Percentiles rank a stretch among this genome's conserved stretches.
phyloP scores from a whole-genome alignment of 768 basidiomycete species.

The Suillus spraguei region DNA sequence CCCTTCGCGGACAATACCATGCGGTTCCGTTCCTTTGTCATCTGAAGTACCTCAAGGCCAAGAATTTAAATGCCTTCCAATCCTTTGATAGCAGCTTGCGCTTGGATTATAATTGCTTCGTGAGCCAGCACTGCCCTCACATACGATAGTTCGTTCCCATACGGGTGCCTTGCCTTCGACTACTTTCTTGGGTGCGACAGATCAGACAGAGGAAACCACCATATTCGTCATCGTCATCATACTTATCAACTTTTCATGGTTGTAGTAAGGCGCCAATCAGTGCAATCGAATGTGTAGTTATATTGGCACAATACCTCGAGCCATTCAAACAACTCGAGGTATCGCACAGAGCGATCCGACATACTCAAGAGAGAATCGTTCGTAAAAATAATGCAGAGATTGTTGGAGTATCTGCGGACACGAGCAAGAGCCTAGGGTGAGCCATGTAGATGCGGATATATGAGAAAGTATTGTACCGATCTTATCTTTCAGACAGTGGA shows the following conservation, averaged over 20 bases:
- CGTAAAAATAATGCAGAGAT: conserved; percentile 79
- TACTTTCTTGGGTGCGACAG: conserved; percentile 55
- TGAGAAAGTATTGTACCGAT: conserved; percentile 66
- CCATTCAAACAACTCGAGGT: conserved; percentile 91
- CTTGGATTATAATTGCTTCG: conserved; percentile 80
- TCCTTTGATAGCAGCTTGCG: conserved; percentile 88
- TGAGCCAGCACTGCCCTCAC: conserved; percentile 90
- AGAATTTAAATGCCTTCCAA: conserved; percentile 65
- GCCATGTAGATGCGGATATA: conserved; percentile 70
- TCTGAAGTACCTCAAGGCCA: conserved; percentile 39
- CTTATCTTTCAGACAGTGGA: conserved; percentile 73
- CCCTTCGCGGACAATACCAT: conserved; percentile 70
- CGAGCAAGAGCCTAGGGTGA: conserved; percentile 87
- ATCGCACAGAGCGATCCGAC: conserved; percentile 83
- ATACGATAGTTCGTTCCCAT: conserved; percentile 81
- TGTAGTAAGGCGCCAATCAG: conserved; percentile 36
- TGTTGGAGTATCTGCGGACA: conserved; percentile 87
- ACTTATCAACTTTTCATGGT: conserved; percentile 88
- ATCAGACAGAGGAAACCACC: conserved; percentile 76
- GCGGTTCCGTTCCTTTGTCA: conserved; percentile 82
- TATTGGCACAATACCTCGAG: conserved; percentile 61
- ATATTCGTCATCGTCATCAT: conserved; percentile 87
- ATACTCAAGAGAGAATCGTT: conserved; percentile 95
- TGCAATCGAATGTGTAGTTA: neutral
- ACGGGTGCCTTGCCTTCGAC: conserved; percentile 49